Base-by-base conservation (phyloP, 1,284 basidiomycete species). In the Microbotryum scabiosae region DNA sequence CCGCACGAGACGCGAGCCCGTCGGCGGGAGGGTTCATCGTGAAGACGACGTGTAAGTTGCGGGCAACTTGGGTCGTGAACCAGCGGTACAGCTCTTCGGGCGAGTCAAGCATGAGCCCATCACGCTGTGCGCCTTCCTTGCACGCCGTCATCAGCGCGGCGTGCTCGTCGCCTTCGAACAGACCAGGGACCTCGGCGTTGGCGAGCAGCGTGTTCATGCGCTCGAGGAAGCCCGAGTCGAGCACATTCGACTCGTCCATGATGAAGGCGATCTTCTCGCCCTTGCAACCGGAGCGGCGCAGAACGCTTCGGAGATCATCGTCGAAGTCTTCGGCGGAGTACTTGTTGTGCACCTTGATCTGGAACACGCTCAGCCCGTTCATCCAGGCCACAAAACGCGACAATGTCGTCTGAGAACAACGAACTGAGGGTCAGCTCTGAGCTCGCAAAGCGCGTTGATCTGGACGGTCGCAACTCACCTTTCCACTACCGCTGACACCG, bases 331-430 rank as follows among this genome's bases (percentile, higher is more conserved):
- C 92, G 25, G 90, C 92, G 1, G 90, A 96, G 75, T 99, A 99
- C 75, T 91, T 93, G 79, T 97, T 97, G 25, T 92, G 96, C 4
- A 97, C 93, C 73, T 97, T 96, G 81, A 99, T 94, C 73, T 94
- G 91, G 82, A 96, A 99, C 68, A 99, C 93, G 73, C 89, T 93
- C 51, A 99, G 80, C 49, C 96, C 96, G 70, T 98, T 97, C 85
- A 99, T 92, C 96, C 96, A 99, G 0, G 96, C 96, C 48, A 98
- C 96, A 75, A 99, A 99, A 58, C 97, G 86, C 32, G 96, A 96
- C 1, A 99, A 78, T 0, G 94, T 99, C 1, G 96, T 99, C 88
- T 96, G 71, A 1, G 56, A 44, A 67, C 53, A 16, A 32, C 18
- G 16, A 18, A 32, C 36, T 43, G 12, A 51, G n/a, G 32, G 20